Percentiles rank a stretch among this genome's conserved stretches.
Evolutionary conservation across 2,329 filamentous ascomycete species (phyloP).

Genomic region (Westerdykella aurantiaca): DNA sequence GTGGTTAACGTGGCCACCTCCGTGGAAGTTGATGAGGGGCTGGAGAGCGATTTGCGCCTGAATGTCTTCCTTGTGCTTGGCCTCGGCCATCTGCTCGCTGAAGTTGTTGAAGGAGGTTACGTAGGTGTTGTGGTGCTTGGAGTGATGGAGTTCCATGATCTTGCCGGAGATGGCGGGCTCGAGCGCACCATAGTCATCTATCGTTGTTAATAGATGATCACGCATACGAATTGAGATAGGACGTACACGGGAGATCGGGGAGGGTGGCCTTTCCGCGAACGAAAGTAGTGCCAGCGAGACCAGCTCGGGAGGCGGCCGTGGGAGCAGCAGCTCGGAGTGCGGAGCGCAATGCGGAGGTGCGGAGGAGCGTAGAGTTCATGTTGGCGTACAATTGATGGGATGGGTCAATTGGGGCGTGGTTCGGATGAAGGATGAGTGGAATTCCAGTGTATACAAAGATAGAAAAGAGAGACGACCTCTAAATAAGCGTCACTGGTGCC

Average conservation of each 20-base stretch:
- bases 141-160: constrained; percentile 96
- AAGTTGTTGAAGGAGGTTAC: constrained; percentile 83
- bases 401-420: constrained; percentile 17
- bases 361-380: constrained; percentile 75
- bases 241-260: constrained; percentile 74
- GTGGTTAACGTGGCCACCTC: constrained; percentile 63
- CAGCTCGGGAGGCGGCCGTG: constrained; percentile 54
- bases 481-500: too few species aligned
- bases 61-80: constrained; percentile 50
- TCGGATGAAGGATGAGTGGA: not conserved
- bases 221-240: not conserved
- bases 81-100: constrained; percentile 62
- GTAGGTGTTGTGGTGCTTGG: constrained; percentile 91
- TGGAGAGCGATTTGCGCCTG: constrained; percentile 51
- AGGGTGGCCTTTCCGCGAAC: constrained; percentile 85
- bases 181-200: constrained; percentile 94
- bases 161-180: constrained; percentile 77
- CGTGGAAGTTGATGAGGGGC: constrained; percentile 61
- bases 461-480: too few species aligned
- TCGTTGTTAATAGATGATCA: not conserved
- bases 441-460: not conserved
- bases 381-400: constrained; percentile 21
- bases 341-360: constrained; percentile 63
- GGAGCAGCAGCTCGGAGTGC: constrained; percentile 63
- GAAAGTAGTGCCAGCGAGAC: constrained; percentile 68